These are phyloP conservation scores for Letharia lupina DNA, from an alignment of 495 filamentous ascomycete species.

Conservation along the genomic window DNA sequence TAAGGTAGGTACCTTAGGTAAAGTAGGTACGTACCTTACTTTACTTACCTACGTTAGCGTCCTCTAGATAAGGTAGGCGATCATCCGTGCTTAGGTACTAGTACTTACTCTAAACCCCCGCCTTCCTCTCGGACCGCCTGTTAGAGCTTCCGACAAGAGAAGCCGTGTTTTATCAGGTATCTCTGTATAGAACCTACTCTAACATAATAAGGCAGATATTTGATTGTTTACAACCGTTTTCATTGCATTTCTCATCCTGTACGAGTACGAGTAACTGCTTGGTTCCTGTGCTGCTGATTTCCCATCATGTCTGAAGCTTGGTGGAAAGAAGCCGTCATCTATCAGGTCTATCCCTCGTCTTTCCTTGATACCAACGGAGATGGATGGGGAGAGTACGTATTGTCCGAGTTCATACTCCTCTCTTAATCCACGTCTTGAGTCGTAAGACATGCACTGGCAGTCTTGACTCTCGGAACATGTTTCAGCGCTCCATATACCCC, in stretches of 20 bases:
- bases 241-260: not conserved
- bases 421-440: not conserved
- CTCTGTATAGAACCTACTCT: too few relatives aligned
- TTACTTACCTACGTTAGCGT: too few relatives aligned
- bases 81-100: not conserved
- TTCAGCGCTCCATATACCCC: not conserved
- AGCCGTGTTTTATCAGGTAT: too few relatives aligned
- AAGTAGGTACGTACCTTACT: too few relatives aligned
- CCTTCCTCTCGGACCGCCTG: too few relatives aligned
- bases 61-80: too few relatives aligned
- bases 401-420: not conserved
- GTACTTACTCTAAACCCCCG: too few relatives aligned
- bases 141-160: too few relatives aligned
- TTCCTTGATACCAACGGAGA: constrained; percentile 56
- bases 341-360: constrained; percentile 48
- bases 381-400: constrained; percentile 46
- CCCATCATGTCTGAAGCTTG: constrained; percentile 22
- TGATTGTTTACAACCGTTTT: too few relatives aligned
- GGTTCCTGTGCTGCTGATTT: not conserved
- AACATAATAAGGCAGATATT: too few relatives aligned
- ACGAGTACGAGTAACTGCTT: not conserved
- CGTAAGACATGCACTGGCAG: not conserved
- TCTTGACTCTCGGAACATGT: not conserved
- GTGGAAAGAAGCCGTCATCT: constrained; percentile 31
- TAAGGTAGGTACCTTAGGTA: too few relatives aligned